These are phyloP conservation scores for Cercospora sojina DNA, from an alignment of 2,329 filamentous ascomycete species.

Conservation along the genomic window DNA sequence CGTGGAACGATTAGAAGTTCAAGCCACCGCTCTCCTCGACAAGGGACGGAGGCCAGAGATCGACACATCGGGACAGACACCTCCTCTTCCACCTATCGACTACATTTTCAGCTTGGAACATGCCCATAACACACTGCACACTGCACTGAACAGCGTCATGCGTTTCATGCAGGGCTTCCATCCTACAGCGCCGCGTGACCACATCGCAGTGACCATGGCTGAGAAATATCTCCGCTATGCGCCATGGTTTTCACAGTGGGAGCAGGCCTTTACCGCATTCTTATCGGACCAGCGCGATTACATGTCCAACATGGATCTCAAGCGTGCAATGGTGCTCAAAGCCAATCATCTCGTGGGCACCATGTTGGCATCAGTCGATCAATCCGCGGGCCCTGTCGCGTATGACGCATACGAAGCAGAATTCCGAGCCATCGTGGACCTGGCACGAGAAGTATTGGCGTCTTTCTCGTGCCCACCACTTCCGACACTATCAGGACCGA, in stretches of 20 bases:
- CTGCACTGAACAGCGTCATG: constrained; percentile 37
- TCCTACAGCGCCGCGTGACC: constrained; percentile 32
- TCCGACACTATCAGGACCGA: constrained; percentile 32
- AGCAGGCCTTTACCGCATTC: constrained; percentile 33
- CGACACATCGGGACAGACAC: constrained; percentile 30
- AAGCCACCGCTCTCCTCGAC: constrained; percentile 36
- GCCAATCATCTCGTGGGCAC: constrained; percentile 37
- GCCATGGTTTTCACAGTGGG: constrained; percentile 37
- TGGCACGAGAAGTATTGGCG: constrained; percentile 36
- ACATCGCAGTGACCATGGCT: constrained; percentile 35
- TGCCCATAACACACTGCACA: constrained; percentile 36
- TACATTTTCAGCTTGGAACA: constrained; percentile 36
- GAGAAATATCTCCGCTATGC: constrained; percentile 36
- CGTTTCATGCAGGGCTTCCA: constrained; percentile 37
- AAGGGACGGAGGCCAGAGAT: constrained; percentile 33
- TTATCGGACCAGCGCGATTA: constrained; percentile 29
- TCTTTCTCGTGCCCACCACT: constrained; percentile 37
- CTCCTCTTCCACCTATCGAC: constrained; percentile 31
- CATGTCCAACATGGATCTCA: constrained; percentile 36
- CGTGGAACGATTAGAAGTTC: constrained; percentile 36
- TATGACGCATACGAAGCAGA: constrained; percentile 37
- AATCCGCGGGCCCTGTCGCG: constrained; percentile 34
- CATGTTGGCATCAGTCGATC: constrained; percentile 37
- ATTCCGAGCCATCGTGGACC: constrained; percentile 38
- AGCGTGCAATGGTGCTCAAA: constrained; percentile 39